phyloP scores from a whole-genome alignment of 495 filamentous ascomycete genomes.

The Rhizodiscina lignyota region DNA sequence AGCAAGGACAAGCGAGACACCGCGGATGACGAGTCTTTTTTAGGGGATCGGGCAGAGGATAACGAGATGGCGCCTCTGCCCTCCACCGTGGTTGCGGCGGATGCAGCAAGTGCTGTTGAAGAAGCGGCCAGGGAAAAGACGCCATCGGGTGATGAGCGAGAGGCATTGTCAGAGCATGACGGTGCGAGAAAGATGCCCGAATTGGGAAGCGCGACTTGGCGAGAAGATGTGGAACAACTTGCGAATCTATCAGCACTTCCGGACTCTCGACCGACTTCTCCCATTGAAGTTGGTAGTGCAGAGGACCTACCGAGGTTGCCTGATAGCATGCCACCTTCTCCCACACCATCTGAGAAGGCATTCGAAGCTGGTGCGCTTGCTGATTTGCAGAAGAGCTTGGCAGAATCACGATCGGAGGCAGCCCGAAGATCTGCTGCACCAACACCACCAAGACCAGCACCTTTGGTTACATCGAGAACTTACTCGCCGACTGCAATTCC shows the following conservation, averaged over 20 bases:
- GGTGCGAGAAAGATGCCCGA: too few relatives aligned
- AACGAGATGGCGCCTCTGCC: constrained; percentile 3
- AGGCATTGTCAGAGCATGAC: too few relatives aligned
- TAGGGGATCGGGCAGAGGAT: constrained; percentile 27
- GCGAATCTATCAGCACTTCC: constrained; percentile 5
- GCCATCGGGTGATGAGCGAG: too few relatives aligned
- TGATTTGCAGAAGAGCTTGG: too few relatives aligned
- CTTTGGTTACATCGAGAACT: constrained; percentile 4
- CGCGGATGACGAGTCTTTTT: constrained; percentile 24
- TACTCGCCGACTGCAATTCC: constrained; percentile 19
- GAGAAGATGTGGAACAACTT: not conserved
- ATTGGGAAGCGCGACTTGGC: too few relatives aligned
- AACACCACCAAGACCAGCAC: too few relatives aligned
- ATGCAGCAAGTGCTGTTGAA: not conserved
- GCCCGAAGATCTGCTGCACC: too few relatives aligned
- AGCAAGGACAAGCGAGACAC: too few relatives aligned
- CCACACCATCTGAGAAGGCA: not conserved
- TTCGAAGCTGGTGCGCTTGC: too few relatives aligned
- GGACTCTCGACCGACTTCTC: constrained; percentile 3
- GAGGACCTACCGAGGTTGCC: not conserved
- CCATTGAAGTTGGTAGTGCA: constrained; percentile 1
- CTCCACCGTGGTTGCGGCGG: not conserved
- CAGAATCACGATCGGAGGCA: too few relatives aligned
- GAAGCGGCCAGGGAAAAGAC: too few relatives aligned
- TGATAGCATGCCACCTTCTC: not conserved